These are phyloP conservation scores for Taxawa tesnikishii DNA, from an alignment of 2,329 filamentous ascomycete species.

Conservation along the genomic window DNA sequence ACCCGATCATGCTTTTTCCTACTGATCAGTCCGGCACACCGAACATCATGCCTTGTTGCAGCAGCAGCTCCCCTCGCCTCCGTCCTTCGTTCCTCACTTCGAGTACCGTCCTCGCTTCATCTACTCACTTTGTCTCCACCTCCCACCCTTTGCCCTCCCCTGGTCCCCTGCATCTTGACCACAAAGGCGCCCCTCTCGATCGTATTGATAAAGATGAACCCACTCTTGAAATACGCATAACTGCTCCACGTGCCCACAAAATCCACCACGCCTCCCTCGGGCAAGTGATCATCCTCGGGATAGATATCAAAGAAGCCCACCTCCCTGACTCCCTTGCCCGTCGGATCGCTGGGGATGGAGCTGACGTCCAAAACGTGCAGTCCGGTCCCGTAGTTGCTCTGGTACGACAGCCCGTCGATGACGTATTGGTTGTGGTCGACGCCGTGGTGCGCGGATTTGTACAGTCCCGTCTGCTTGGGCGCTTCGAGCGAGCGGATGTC, in stretches of 20 bases:
- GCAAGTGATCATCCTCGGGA: conserved; percentile 38
- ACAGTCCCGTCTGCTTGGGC: conserved; percentile 28
- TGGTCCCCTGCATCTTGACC: conserved; percentile 33
- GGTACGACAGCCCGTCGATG: conserved; percentile 22
- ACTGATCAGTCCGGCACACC: too few relatives aligned
- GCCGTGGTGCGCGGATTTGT: conserved; percentile 20
- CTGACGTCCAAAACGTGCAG: conserved; percentile 23
- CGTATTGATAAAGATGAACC: conserved; percentile 39
- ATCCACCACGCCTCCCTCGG: conserved; percentile 25
- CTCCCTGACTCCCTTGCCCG: conserved; percentile 33
- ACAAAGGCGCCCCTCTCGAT: conserved; percentile 40
- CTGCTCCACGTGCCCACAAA: conserved; percentile 33
- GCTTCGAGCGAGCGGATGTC: conserved; percentile 33
- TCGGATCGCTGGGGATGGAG: conserved; percentile 27
- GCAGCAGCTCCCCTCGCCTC: too few relatives aligned
- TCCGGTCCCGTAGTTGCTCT: conserved; percentile 24
- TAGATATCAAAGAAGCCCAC: conserved; percentile 39
- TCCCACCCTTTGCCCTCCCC: too few relatives aligned
- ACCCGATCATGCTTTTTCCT: too few relatives aligned
- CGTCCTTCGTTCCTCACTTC: too few relatives aligned
- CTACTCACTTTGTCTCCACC: too few relatives aligned
- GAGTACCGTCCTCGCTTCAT: too few relatives aligned
- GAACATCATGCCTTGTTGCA: too few relatives aligned
- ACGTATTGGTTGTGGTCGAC: conserved; percentile 33
- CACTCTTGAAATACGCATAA: conserved; percentile 37